These are phyloP conservation scores for Penicillium taxi DNA, from an alignment of 495 filamentous ascomycete genomes.

Conservation along the genomic window DNA sequence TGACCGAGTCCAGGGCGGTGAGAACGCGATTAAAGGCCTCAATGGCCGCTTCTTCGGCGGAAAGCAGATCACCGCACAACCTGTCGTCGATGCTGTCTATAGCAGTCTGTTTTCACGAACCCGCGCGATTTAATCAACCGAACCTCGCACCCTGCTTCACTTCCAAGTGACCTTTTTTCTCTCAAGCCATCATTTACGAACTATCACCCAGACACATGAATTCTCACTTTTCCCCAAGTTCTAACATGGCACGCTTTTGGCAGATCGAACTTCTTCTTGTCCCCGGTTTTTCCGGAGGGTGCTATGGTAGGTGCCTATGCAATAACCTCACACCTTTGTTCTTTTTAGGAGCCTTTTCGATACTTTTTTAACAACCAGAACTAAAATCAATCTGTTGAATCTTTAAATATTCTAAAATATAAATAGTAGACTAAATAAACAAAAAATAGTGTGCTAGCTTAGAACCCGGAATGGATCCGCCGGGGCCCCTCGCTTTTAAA, in stretches of 20 bases:
- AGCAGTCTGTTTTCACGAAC: conserved; percentile 90
- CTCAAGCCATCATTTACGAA: not conserved
- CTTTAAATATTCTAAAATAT: too few relatives aligned
- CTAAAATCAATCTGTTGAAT: too few relatives aligned
- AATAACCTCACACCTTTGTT: too few relatives aligned
- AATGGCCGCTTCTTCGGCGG: conserved; percentile 96
- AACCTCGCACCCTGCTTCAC: not conserved
- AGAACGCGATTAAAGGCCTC: conserved; percentile 94
- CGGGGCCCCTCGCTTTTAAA: conserved; percentile 17
- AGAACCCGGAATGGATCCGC: conserved; percentile 19
- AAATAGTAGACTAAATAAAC: too few relatives aligned
- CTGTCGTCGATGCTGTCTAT: conserved; percentile 97
- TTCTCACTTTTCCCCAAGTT: conserved; percentile 1
- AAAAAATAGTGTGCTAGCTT: too few relatives aligned
- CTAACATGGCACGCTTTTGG: conserved; percentile 8
- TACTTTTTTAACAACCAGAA: too few relatives aligned
- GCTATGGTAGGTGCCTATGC: conserved; percentile 40
- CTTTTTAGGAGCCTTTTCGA: conserved; percentile 2
- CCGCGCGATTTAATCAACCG: conserved; percentile 55
- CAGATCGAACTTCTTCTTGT: conserved; percentile 18
- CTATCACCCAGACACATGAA: conserved; percentile 1
- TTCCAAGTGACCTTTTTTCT: not conserved
- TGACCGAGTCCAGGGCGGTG: conserved; percentile 84
- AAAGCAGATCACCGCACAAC: conserved; percentile 80
- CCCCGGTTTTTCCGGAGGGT: conserved; percentile 23